Base-by-base conservation (phyloP, 331 rosid species). In the Pyrus hybrid region DNA sequence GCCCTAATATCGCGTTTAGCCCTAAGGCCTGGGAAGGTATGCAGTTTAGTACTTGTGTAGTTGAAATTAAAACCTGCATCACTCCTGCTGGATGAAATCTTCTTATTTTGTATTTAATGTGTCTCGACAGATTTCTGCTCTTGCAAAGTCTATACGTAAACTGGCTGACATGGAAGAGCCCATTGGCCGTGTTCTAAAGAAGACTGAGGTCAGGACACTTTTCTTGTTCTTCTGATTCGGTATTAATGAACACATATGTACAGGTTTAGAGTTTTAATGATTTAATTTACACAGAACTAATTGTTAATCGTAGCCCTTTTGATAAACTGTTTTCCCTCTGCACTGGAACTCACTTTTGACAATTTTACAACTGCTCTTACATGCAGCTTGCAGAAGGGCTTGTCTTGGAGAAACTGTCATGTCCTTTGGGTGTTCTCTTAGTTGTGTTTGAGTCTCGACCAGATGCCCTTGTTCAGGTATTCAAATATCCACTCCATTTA, bases 391-490 rank as follows among this genome's bases (percentile, higher is more conserved):
- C 98, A 23, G 90, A 91, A 60, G 87, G 85, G 58, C 97, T 91
- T 69, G 57, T 81, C 83, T 73, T 91, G 71, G 95, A 93, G 83
- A 89, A 86, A 67, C 51, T 69, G n/a, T 85, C 93, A 2, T 91
- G 90, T 71, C 94, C 98, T 33, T 77, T 93, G 79, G 98, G 98
- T 33, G 97, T 93, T 26, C 74, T 93, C n/a, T 80, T 93, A 35
- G 80, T 93, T 81, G 86, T 93, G 71, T 91, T 89, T 14, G 98
- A 93, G 78, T 93, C 97, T 66, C 93, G 95, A 61, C 98, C 98
- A 0, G 98, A 93, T 84, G 98, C 93, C 57, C 89, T 93, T 54
- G 97, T 93, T 74, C 98, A 93, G 90, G 98, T 91, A 73, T 54
- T 33, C 30, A 76, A 71, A 68, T n/a, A 63, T 28, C 77, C 70